Base-by-base conservation (phyloP, 495 filamentous ascomycete genomes). In the Tirmania nivea region DNA sequence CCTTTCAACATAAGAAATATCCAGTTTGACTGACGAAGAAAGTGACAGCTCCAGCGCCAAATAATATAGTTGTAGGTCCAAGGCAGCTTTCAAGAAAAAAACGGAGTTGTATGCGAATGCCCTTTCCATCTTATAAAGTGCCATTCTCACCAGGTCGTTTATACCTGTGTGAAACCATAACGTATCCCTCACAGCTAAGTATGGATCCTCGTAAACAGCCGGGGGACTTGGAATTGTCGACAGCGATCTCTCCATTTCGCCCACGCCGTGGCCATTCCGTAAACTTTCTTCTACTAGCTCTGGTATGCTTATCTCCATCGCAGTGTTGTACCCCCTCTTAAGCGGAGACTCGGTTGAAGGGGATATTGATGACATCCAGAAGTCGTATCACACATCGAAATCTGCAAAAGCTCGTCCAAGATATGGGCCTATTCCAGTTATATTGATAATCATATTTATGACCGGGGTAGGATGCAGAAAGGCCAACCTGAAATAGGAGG, bases 101-200 rank as follows among this genome's bases (percentile, higher is more conserved):
- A 59, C 62, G 3, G 59, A 59, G 53, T 65, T 65, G 50, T 65
- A 65, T 34, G 62, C 62, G 39, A 64, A 65, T 16, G 59, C 56
- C 34, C 56, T 61, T 48, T 61, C 59, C 62, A 65, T 64, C 35
- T 61, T 59, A 35, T 47, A 56, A 50, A 65, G 48, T 17, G 62
- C 56, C 52, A 51, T 54, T 31, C 55, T 48, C 35, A 65, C 62
- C 48, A 65, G 54, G 19, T 57, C 50, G 35, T 64, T 53, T 52
- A 65, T 61, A 25, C 56, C 55, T n/a, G 62, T 62, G 48, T 55
- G 42, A 49, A 62, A 48, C 59, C 62, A 65, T 17, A 65, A 31
- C 14, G 55, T 55, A 53, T 61, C 56, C 54, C 63, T 56, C 21
- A 59, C 62, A 16, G 54, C 39, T 10, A 61, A 52, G 39, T 56